phyloP scores from a whole-genome alignment of 2,329 filamentous ascomycete genomes.

The Sarocladium kiliense region DNA sequence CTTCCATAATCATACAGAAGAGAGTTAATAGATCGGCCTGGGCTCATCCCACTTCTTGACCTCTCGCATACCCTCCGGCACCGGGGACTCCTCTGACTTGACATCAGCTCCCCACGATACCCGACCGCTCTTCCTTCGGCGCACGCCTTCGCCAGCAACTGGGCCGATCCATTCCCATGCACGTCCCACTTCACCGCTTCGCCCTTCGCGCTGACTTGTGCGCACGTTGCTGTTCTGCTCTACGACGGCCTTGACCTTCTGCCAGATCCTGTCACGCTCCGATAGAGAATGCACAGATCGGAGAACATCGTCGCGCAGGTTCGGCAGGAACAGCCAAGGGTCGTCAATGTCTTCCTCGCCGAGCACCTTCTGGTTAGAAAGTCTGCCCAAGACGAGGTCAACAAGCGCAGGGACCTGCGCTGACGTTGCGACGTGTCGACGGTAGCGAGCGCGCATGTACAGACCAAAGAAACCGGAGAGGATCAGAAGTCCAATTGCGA shows the following conservation, averaged over 20 bases:
- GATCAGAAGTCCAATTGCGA: conserved; percentile 68
- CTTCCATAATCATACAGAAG: background rate
- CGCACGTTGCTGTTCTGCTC: conserved; percentile 93
- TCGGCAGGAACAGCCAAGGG: conserved; percentile 78
- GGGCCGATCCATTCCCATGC: conserved; percentile 69
- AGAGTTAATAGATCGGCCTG: conserved; percentile 33
- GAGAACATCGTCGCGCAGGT: conserved; percentile 86
- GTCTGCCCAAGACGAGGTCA: conserved; percentile 73
- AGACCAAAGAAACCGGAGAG: conserved; percentile 41
- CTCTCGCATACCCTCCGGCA: conserved; percentile 19
- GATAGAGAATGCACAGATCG: conserved; percentile 72
- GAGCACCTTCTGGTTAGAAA: conserved; percentile 80
- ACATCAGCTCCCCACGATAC: conserved; percentile 40
- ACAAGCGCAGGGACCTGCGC: conserved; percentile 79
- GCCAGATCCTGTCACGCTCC: conserved; percentile 79
- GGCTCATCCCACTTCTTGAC: conserved; percentile 36
- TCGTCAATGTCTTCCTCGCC: conserved; percentile 65
- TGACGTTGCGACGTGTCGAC: conserved; percentile 58
- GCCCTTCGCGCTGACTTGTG: conserved; percentile 62
- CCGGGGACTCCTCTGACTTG: conserved; percentile 29
- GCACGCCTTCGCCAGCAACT: conserved; percentile 36
- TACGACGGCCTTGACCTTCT: conserved; percentile 74
- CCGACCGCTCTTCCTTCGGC: conserved; percentile 47
- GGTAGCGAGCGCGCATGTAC: conserved; percentile 62
- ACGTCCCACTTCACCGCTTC: conserved; percentile 59